Base-by-base conservation (phyloP, 305 asterid species). In the Ilex paraguariensis region DNA sequence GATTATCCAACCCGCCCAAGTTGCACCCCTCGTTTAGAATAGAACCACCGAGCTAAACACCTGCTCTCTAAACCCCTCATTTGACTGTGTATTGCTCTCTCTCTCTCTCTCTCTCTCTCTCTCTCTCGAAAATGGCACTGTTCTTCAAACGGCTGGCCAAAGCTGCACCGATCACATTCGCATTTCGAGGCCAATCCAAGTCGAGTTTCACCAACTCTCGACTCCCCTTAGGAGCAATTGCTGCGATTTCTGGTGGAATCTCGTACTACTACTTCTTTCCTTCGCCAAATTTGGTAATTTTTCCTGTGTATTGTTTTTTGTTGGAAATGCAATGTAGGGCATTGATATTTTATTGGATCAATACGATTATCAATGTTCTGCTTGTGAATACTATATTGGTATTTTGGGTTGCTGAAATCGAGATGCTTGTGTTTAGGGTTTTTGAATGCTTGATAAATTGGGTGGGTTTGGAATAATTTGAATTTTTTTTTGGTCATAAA, bases 211-310 rank as follows among this genome's bases (percentile, higher is more conserved):
- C 81, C 74, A 64, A 60, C 67, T 67, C 76, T 57, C 83, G 86
- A 63, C 9, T 79, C 60, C 85, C 85, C 13, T 76, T 85, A 50
- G 95, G 97, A 74, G 91, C 95, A 70, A 68, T 87, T 58, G 95
- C 92, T 13, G 95, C 95, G 36, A 62, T 82, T 65, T 80, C 92
- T 39, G 95, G 90, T 62, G 95, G 92, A 73, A 67, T 85, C 59
- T 81, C 95, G 55, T 81, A 86, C 56, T 87, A 79, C 68, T 87
- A 71, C 82, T 57, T 53, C 68, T 77, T 70, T 62, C 82, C 95
- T 49, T 77, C 90, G 48, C 70, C 75, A 39, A 70, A 73, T 81
- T 65, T 82, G 94, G 97, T 90, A 83, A 72, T 68, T 62, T 66
- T 52, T 73, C 61, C 16, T 32, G 10, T n/a, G 21, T 64, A 45